These are phyloP conservation scores for Coriaria nepalensis DNA, from an alignment of 306 rosid species.

Conservation along the genomic window DNA sequence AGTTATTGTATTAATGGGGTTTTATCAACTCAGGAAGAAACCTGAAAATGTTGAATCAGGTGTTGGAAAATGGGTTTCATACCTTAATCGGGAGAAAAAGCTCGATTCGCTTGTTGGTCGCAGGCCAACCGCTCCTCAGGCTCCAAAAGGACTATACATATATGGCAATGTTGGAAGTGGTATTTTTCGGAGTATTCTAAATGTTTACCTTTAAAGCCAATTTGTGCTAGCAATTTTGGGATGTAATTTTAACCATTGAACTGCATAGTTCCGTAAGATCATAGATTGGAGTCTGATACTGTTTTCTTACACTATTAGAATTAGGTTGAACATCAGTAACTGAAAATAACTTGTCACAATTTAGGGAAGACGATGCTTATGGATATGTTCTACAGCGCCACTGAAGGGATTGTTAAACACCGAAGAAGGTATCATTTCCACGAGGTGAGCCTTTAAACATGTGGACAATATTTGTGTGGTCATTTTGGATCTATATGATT, in stretches of 20 bases:
- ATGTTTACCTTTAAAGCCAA: conserved; percentile 11
- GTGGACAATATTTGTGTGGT: not conserved
- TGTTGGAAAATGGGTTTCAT: conserved; percentile 94
- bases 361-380: conserved; percentile 97
- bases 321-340: not conserved
- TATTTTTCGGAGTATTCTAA: conserved; percentile 20
- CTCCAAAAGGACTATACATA: conserved; percentile 86
- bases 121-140: conserved; percentile 68
- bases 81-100: conserved; percentile 84
- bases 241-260: conserved; percentile 5
- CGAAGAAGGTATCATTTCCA: conserved; percentile 86
- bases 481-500: conserved; percentile 10
- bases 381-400: conserved; percentile 92
- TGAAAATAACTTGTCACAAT: conserved; percentile 12
- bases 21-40: conserved; percentile 36
- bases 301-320: not conserved
- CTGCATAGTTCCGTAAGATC: conserved; percentile 9
- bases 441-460: conserved; percentile 49
- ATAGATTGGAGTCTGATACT: not conserved
- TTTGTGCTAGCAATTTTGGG: conserved; percentile 8
- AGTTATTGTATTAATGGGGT: not conserved
- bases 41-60: conserved; percentile 58
- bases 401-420: conserved; percentile 70
- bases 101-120: conserved; percentile 67
- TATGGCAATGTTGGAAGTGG: conserved; percentile 97